Conservation (phyloP, 1,139 yeast species). For the Yamadazyma jaroonii region DNA sequence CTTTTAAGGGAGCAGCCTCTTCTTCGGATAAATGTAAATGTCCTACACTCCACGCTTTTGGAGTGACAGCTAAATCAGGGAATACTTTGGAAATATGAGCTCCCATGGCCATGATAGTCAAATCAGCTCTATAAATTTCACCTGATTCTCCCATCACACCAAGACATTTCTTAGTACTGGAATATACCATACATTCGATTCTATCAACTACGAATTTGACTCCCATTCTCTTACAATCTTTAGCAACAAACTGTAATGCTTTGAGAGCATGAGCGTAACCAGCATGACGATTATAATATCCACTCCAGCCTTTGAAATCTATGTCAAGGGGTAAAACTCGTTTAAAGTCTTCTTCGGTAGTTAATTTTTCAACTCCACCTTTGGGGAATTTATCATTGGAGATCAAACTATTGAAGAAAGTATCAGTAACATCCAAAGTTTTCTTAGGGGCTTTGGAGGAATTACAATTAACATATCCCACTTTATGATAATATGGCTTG, state of each 20-base stretch:
- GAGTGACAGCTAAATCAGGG: constrained; percentile 27
- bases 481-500: constrained; percentile 11
- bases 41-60: constrained; percentile 36
- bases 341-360: constrained; percentile 11
- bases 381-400: constrained; percentile 10
- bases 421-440: constrained; percentile 6
- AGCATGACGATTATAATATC: constrained; percentile 15
- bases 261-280: constrained; percentile 16
- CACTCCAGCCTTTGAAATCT: constrained; percentile 15
- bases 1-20: constrained; percentile 28
- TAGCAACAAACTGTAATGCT: constrained; percentile 15
- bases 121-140: constrained; percentile 19
- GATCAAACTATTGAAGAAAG: constrained; percentile 9
- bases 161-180: constrained; percentile 8
- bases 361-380: constrained; percentile 5
- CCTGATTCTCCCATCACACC: constrained; percentile 13
- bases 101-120: constrained; percentile 32
- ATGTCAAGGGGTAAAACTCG: constrained; percentile 9
- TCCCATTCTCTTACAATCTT: constrained; percentile 25
- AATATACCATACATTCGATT: constrained; percentile 18
- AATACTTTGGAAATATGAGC: constrained; percentile 32
- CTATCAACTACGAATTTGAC: constrained; percentile 30
- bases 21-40: constrained; percentile 32
- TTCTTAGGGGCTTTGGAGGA: constrained; percentile 12
- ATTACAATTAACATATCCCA: constrained; percentile 15